These are phyloP conservation scores for Sclerotiophoma versabilis DNA, from an alignment of 2,329 filamentous ascomycete species.

Conservation along the genomic window DNA sequence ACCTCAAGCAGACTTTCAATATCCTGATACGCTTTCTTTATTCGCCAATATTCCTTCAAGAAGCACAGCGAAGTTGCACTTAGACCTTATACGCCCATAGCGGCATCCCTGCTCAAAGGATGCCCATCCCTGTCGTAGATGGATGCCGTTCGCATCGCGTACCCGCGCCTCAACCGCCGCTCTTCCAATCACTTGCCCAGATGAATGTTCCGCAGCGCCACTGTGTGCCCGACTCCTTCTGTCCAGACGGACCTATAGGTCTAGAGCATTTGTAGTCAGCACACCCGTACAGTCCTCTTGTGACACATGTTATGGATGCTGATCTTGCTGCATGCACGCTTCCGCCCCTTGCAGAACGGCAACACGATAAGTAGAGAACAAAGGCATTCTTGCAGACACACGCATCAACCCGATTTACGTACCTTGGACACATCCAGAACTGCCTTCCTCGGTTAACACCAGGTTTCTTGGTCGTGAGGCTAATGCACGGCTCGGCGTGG, in stretches of 20 bases:
- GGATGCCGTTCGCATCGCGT: slow-evolving; percentile 9
- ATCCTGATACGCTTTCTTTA: not conserved
- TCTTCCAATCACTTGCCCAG: slow-evolving; percentile 69
- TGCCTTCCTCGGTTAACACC: slow-evolving; percentile 77
- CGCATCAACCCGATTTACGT: slow-evolving; percentile 33
- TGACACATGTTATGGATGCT: not conserved
- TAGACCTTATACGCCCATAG: not conserved
- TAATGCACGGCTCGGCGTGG: slow-evolving; percentile 86
- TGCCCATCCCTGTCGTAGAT: not conserved
- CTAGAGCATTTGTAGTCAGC: slow-evolving; percentile 45
- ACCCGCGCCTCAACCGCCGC: slow-evolving; percentile 15
- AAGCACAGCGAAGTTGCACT: too few relatives aligned
- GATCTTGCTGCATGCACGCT: not conserved
- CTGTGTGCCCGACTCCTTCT: slow-evolving; percentile 82
- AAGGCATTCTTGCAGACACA: not conserved
- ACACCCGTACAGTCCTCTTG: not conserved
- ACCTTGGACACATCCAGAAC: slow-evolving; percentile 74
- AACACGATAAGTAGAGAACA: not conserved
- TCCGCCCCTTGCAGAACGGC: slow-evolving; percentile 10
- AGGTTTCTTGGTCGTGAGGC: slow-evolving; percentile 83
- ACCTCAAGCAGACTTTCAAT: too few relatives aligned
- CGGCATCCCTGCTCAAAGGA: not conserved
- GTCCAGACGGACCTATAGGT: slow-evolving; percentile 83
- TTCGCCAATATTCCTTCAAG: too few relatives aligned
- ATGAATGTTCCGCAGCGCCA: slow-evolving; percentile 91